These are phyloP conservation scores for Colletotrichum costaricense DNA, from an alignment of 2,329 filamentous ascomycete genomes.

Conservation along the genomic window DNA sequence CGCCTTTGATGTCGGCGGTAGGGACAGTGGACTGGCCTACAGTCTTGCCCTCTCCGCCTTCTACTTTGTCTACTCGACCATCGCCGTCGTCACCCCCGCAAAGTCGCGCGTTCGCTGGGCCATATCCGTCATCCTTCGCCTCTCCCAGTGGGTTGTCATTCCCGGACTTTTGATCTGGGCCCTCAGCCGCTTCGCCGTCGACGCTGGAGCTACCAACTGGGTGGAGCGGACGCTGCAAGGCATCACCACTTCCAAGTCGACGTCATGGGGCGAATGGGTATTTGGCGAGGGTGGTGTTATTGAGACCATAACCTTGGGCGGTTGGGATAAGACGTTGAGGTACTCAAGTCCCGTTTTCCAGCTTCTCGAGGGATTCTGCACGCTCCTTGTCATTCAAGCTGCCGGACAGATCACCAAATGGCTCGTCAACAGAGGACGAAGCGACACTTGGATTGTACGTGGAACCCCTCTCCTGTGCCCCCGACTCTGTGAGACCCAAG, in stretches of 20 bases:
- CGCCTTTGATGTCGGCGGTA: conserved; percentile 96
- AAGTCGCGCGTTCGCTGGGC: conserved; percentile 79
- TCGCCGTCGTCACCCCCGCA: conserved; percentile 85
- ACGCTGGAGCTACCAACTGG: conserved; percentile 82
- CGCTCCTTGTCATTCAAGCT: conserved; percentile 92
- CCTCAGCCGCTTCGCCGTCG: conserved; percentile 93
- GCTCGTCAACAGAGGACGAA: conserved; percentile 92
- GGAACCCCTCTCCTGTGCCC: conserved; percentile 5
- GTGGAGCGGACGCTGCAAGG: conserved; percentile 81
- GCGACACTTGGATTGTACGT: conserved; percentile 95
- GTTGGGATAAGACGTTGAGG: conserved; percentile 88
- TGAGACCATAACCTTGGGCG: conserved; percentile 82
- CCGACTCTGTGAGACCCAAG: background rate
- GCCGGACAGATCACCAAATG: conserved; percentile 94
- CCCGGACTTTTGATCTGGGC: conserved; percentile 93
- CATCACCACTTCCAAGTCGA: conserved; percentile 70
- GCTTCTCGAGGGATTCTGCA: conserved; percentile 95
- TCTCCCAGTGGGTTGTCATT: conserved; percentile 88
- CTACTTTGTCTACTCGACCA: conserved; percentile 87
- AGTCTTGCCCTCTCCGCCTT: conserved; percentile 89
- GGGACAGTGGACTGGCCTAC: conserved; percentile 93
- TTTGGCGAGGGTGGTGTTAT: conserved; percentile 88
- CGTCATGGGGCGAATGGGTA: conserved; percentile 83
- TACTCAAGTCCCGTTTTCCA: conserved; percentile 97
- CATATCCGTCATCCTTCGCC: conserved; percentile 75